Conservation (phyloP, 2,329 filamentous ascomycete genomes). For the Tolypocladium inflatum region DNA sequence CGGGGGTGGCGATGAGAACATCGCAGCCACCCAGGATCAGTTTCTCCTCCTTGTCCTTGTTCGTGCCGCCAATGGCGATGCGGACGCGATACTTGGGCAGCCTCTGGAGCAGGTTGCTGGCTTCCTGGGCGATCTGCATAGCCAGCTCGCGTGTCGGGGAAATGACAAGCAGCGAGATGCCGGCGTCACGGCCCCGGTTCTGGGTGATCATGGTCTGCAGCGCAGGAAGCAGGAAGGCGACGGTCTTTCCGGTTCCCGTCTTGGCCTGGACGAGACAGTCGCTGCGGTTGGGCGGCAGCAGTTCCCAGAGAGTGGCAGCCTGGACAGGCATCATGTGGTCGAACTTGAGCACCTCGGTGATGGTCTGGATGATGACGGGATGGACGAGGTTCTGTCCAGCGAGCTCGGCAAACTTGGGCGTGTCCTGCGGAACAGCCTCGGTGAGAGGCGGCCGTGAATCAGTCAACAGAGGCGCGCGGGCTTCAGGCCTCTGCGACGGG, state of each 20-base stretch:
- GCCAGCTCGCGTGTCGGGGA: conserved; percentile 64
- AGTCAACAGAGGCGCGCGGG: no score
- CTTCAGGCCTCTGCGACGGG: neutral
- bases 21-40: conserved; percentile 65
- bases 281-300: conserved; percentile 32
- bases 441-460: conserved; percentile 5
- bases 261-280: conserved; percentile 70
- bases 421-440: conserved; percentile 28
- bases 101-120: conserved; percentile 58
- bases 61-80: conserved; percentile 70
- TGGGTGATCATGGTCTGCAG: conserved; percentile 61
- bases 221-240: conserved; percentile 78
- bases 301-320: conserved; percentile 37
- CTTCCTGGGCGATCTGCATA: conserved; percentile 62
- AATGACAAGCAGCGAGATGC: conserved; percentile 53
- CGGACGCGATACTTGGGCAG: conserved; percentile 68
- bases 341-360: conserved; percentile 38
- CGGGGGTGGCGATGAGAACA: conserved; percentile 72
- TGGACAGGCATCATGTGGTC: conserved; percentile 47
- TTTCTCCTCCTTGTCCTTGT: conserved; percentile 62
- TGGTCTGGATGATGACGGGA: conserved; percentile 35
- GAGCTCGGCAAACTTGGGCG: conserved; percentile 36
- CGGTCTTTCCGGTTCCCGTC: conserved; percentile 80
- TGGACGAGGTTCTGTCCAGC: conserved; percentile 30
- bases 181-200: conserved; percentile 20